phyloP scores from a whole-genome alignment of 768 basidiomycete species.

The Hirschioporus abietinus region DNA sequence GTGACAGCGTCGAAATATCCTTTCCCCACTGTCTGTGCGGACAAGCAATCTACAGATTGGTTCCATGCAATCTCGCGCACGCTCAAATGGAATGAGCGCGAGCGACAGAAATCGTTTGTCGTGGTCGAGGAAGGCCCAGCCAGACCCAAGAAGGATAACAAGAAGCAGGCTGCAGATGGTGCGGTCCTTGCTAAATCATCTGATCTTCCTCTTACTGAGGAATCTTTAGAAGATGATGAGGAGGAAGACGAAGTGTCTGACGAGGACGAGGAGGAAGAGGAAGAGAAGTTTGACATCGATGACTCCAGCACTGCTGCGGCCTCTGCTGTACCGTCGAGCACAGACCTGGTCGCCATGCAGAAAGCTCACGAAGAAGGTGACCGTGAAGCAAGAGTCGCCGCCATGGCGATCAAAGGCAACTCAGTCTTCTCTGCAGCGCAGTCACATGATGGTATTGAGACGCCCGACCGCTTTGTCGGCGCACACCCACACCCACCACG shows the following conservation, averaged over 20 bases:
- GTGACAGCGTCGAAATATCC: conserved; percentile 96
- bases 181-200: conserved; percentile 13
- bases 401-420: conserved; percentile 27
- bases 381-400: conserved; percentile 21
- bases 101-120: conserved; percentile 97
- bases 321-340: conserved; percentile 43
- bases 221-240: conserved; percentile 35
- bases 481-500: conserved; percentile 44
- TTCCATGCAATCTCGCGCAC: conserved; percentile 96
- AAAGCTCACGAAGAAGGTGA: conserved; percentile 17
- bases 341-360: conserved; percentile 13
- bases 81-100: conserved; percentile 98
- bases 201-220: conserved; percentile 24
- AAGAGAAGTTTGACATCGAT: conserved; percentile 89
- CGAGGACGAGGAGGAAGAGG: conserved; percentile 52
- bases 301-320: conserved; percentile 42
- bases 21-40: conserved; percentile 97
- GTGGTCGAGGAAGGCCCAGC: conserved; percentile 86
- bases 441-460: conserved; percentile 44
- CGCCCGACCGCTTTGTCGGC: conserved; percentile 54
- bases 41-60: conserved; percentile 98
- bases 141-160: conserved; percentile 30
- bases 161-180: conserved; percentile 14
- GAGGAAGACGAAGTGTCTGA: conserved; percentile 40
- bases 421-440: conserved; percentile 19